Conservation (phyloP, 192 early-diverging fungal species). For the Tieghemiomyces parasiticus region DNA sequence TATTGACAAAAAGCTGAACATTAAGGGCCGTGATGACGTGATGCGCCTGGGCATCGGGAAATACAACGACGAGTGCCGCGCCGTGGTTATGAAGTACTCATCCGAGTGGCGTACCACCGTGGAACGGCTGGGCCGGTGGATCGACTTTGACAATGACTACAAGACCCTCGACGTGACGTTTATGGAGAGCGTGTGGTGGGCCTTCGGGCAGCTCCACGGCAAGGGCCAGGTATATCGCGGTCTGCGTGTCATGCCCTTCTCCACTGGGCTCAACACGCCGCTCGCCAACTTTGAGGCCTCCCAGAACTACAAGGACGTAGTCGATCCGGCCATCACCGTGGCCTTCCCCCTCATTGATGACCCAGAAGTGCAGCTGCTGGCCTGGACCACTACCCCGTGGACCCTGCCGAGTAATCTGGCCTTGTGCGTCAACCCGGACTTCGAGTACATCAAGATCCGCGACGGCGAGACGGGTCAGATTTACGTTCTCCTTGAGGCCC, state of each 20-base stretch:
- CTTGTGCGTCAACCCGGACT: conserved; percentile 81
- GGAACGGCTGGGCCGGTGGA: conserved; percentile 95
- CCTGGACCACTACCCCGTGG: conserved; percentile 99
- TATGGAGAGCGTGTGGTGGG: conserved; percentile 99
- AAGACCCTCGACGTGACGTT: conserved; percentile 91
- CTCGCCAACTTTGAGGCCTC: conserved; percentile 96
- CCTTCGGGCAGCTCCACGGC: conserved; percentile 89
- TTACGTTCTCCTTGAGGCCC: conserved; percentile 77
- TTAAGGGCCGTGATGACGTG: conserved; percentile 67
- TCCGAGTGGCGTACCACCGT: conserved; percentile 87
- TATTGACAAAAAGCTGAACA: conserved; percentile 82
- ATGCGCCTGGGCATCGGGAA: conserved; percentile 87
- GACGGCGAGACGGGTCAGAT: conserved; percentile 67
- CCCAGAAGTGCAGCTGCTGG: conserved; percentile 62
- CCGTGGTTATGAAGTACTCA: conserved; percentile 93
- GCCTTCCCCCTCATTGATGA: conserved; percentile 84
- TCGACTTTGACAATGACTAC: conserved; percentile 99
- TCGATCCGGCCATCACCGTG: conserved; percentile 84
- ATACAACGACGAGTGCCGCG: conserved; percentile 93
- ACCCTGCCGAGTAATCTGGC: conserved; percentile 92
- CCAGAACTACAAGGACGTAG: conserved; percentile 96
- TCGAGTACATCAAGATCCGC: conserved; percentile 92
- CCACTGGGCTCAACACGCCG: conserved; percentile 79
- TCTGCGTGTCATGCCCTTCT: conserved; percentile 90
- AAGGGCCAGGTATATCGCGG: conserved; percentile 95